Percentiles rank a stretch among this genome's conserved stretches.
Evolutionary conservation across 1,284 basidiomycete genomes (phyloP).

Genomic region (Athelia sp.): DNA sequence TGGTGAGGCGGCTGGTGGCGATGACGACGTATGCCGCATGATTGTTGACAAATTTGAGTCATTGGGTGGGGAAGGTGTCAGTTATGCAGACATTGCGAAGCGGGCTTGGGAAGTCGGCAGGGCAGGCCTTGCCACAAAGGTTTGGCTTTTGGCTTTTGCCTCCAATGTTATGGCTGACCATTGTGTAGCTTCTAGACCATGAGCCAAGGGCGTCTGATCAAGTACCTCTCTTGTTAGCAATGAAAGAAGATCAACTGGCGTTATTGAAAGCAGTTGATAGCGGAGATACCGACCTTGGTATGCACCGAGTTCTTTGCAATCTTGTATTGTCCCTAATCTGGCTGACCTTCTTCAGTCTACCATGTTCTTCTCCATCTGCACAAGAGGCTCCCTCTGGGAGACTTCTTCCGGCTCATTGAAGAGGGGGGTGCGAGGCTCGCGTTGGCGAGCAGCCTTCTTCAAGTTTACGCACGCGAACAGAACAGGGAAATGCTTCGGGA

Average conservation of each 20-base stretch:
- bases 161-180: no score
- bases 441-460: conserved; percentile 71
- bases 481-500: conserved; percentile 91
- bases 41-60: conserved; percentile 88
- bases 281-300: conserved; percentile 93
- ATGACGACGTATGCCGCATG: conserved; percentile 73
- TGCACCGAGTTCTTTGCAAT: conserved; percentile 15
- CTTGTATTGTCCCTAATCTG: not conserved
- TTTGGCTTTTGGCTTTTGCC: conserved; percentile 27
- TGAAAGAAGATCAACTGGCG: conserved; percentile 93
- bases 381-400: conserved; percentile 78
- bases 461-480: conserved; percentile 87
- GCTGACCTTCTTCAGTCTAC: conserved; percentile 56
- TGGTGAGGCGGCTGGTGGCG: conserved; percentile 55
- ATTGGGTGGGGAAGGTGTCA: conserved; percentile 68
- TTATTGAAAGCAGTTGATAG: conserved; percentile 90
- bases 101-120: conserved; percentile 92
- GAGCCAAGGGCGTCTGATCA: conserved; percentile 90
- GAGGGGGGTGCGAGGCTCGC: conserved; percentile 74
- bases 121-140: conserved; percentile 83
- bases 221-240: conserved; percentile 85
- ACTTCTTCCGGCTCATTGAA: conserved; percentile 94
- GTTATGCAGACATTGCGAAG: conserved; percentile 93
- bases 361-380: conserved; percentile 86
- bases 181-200: conserved; percentile 78